A percentile compares a stretch with the other conserved stretches of the same genome.
These are phyloP conservation scores for Mycena vulgaris DNA, from an alignment of 768 basidiomycete species.

Conservation along the genomic window DNA sequence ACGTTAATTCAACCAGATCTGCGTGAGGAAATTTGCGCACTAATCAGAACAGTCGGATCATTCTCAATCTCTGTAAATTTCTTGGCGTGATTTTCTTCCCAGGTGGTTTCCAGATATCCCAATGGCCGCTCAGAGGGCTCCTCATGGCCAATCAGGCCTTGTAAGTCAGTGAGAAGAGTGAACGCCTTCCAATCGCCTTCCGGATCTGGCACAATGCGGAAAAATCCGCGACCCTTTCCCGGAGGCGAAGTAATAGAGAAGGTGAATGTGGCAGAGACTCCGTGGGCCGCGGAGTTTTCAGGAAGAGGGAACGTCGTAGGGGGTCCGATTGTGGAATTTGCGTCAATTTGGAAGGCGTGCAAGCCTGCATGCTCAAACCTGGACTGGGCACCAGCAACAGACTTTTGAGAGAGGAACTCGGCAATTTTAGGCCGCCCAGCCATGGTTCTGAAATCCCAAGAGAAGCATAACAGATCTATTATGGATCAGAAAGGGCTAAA, in stretches of 20 bases:
- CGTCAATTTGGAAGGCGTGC: constrained; percentile 11
- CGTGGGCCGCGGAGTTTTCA: not conserved
- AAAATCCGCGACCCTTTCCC: constrained; percentile 37
- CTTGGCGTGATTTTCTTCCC: constrained; percentile 36
- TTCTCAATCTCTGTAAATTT: constrained; percentile 34
- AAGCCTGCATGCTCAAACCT: constrained; percentile 17
- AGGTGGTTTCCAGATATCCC: constrained; percentile 27
- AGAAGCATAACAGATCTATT: constrained; percentile 35
- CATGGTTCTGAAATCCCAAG: constrained; percentile 31
- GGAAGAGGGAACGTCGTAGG: constrained; percentile 20
- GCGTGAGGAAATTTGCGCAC: constrained; percentile 11
- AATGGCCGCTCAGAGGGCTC: constrained; percentile 31
- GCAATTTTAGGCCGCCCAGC: constrained; percentile 12
- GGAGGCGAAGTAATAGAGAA: constrained; percentile 48
- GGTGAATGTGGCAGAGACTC: constrained; percentile 36
- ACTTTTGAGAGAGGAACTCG: constrained; percentile 4
- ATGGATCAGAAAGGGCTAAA: not conserved
- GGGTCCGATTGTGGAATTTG: constrained; percentile 3
- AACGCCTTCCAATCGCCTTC: constrained; percentile 40
- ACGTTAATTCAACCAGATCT: not conserved
- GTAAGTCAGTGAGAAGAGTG: constrained; percentile 34
- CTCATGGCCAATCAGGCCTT: constrained; percentile 41
- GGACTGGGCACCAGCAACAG: not conserved
- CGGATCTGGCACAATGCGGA: constrained; percentile 31
- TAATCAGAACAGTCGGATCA: constrained; percentile 42